Base-by-base conservation (phyloP, 345 rosid genomes). In the Hypericum perforatum region DNA sequence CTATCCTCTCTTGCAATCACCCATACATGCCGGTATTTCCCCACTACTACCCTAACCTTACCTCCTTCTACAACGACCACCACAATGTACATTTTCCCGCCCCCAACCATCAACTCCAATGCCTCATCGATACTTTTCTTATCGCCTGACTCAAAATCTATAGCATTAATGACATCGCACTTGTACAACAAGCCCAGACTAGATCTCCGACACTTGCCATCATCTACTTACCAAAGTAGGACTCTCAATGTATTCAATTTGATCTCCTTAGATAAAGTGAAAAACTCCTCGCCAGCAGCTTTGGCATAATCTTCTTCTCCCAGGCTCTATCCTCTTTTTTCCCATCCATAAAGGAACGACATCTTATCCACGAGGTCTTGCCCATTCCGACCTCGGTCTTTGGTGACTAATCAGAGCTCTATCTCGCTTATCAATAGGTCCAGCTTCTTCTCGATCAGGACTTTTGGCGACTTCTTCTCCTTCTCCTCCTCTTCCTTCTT, bases 11-110 rank as follows among this genome's bases (percentile, higher is more conserved):
- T 69, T 51, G 89, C 91, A 6, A 74, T 72, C 65, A 92, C 73
- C 98, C 97, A 85, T 0, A 84, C 95, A 49, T 82, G 90, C 73
- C 97, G 75, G 54, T 82, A 61, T 79, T 85, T 92, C 14, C 98
- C 97, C 47, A 92, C 86, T 37, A 80, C 86, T 37, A 75, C 78
- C 58, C 66, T 82, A 37, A 65, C 68, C 37, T 43, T 77, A 42
- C 78, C 37, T 62, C 71, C 62, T 74, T 75, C 76, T 72, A 82
- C 63, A 37, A 84, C 44, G 53, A 65, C 91, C 58, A 79, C 72
- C 63, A 80, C 80, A 41, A 68, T 82, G 49, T 86, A 82, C 67
- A 73, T 49, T 49, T 57, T 71, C 49, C 56, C 63, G 43, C 81
- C 75, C 44, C 68, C 71, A 38, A 85, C 60, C 10, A 64, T 76